Evolutionary conservation across 768 basidiomycete species (phyloP).

Genomic region (Russula sp.): DNA sequence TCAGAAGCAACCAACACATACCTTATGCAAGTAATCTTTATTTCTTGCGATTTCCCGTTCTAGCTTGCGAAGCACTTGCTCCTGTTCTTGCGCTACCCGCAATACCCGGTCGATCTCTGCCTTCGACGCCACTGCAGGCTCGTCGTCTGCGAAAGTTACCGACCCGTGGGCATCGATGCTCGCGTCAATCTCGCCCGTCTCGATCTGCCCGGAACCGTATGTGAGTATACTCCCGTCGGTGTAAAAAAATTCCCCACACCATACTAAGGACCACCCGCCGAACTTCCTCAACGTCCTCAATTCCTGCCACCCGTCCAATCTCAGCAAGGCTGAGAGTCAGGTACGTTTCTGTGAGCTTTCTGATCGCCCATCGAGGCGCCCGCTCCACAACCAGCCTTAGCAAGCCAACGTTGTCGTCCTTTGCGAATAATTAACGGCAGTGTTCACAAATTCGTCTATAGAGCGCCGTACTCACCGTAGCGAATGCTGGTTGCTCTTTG

Average conservation of each 20-base stretch:
- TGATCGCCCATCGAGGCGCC: constrained; percentile 72
- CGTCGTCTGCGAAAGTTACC: constrained; percentile 65
- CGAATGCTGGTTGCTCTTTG: constrained; percentile 51
- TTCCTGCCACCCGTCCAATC: constrained; percentile 52
- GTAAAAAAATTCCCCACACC: constrained; percentile 38
- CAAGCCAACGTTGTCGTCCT: constrained; percentile 75
- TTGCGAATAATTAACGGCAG: neutral
- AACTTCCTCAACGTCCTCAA: constrained; percentile 49
- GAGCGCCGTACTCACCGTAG: constrained; percentile 37
- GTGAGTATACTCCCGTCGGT: neutral
- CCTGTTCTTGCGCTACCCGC: constrained; percentile 50
- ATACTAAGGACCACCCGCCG: constrained; percentile 61
- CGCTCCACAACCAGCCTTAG: constrained; percentile 58
- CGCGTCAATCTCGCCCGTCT: constrained; percentile 62
- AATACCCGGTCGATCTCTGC: constrained; percentile 57
- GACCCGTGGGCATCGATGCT: constrained; percentile 61
- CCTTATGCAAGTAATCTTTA: constrained; percentile 72
- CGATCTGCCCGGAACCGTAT: constrained; percentile 47
- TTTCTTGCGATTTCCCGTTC: constrained; percentile 56
- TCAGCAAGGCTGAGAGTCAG: constrained; percentile 69
- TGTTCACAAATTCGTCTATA: neutral
- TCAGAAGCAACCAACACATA: constrained; percentile 27
- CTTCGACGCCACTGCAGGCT: constrained; percentile 51
- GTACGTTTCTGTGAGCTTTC: constrained; percentile 78
- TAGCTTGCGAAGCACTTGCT: constrained; percentile 40